Evolutionary conservation across 345 rosid genomes (phyloP).

Genomic region (Eucalyptus urophylla): DNA sequence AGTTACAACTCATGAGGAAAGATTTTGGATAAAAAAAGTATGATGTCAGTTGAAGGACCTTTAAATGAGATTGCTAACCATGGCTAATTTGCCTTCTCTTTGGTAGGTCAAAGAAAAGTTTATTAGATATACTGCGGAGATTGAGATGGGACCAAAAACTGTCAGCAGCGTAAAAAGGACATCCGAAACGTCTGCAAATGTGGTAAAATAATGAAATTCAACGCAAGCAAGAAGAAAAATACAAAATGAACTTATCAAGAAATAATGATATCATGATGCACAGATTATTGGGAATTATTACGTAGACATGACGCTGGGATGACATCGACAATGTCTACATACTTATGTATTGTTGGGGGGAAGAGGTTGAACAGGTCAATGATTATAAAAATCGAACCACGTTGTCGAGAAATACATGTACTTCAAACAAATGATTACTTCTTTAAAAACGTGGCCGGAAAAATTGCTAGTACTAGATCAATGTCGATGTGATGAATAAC

Average conservation of each 20-base stretch:
- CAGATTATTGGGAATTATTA: background rate
- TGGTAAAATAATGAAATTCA: background rate
- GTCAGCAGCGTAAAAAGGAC: no score
- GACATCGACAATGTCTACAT: background rate
- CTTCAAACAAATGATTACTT: background rate
- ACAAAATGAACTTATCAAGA: background rate
- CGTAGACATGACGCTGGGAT: background rate
- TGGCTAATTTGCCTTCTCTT: background rate
- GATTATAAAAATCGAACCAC: background rate
- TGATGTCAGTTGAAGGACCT: background rate
- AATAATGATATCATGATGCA: background rate
- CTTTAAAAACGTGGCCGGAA: background rate
- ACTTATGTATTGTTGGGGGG: background rate
- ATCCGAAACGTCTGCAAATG: background rate
- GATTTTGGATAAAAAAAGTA: background rate
- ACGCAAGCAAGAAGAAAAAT: background rate
- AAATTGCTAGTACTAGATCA: background rate
- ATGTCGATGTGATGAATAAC: background rate
- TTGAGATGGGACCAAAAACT: no score
- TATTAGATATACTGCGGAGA: no score
- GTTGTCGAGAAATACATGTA: background rate
- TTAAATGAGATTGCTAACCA: background rate
- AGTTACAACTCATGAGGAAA: background rate
- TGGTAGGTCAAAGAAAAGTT: background rate
- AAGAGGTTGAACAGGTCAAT: background rate